Evolutionary conservation across 169 alveolate genomes (phyloP), one percentile per base, ranked within the genome.

Genomic region (Plasmodium falciparum): DNA sequence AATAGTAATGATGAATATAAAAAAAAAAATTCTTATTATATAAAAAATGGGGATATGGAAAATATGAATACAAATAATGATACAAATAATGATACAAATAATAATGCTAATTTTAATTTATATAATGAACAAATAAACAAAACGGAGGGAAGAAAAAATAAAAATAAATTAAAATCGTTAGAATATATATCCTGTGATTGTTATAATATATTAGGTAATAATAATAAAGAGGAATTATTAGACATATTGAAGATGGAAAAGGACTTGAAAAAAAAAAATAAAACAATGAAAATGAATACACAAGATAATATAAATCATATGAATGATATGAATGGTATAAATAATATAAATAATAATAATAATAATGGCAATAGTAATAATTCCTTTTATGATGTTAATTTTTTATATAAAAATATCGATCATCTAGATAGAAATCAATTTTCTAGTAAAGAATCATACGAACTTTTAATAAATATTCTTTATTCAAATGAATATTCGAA

Each of bases 401-500:
- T 24, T 65, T 39, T 72, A 75, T 72, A 86, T 47, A 62, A 59
- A 43, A 26, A 86, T 66, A 70, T 72, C 11, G 58, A 72, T 54
- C 3, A 86, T 49, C 61, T 86, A 71, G 61, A 86, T 62, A 86
- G 29, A 72, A 71, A 45, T 0, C 17, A 26, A 0, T 43, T 86
- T 2, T 15, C 70, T 22, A 39, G 5, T 39, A 72, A 54, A 6
- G 71, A 86, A 33, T 74, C 45, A 33, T 86, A 86, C 54, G 26
- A 71, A 13, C 12, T 86, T 22, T 66, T 86, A 29, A 86, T 70
- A 4, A 71, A 39, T 20, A 39, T 86, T 6, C 66, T 86, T 20
- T 86, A 72, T 54, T 61, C 63, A 13, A 86, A 70, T 24, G 92
- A 86, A 13, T 86, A 70, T 72, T 65, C 75, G 8, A 86, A 65